Base-by-base conservation (phyloP, 306 rosid genomes). In the Coriaria nepalensis region DNA sequence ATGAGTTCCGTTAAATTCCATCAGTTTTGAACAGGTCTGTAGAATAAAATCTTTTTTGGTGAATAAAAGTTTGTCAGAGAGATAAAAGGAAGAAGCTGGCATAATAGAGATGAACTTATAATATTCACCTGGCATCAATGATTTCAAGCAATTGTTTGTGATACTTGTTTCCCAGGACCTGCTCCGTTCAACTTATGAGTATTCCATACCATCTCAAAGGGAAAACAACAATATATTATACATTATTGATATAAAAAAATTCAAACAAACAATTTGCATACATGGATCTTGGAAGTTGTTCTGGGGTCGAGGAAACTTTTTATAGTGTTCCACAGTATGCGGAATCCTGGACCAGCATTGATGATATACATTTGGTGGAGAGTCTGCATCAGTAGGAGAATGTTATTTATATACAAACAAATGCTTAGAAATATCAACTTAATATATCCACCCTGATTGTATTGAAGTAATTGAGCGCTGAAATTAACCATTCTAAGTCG, bases 131-230 rank as follows among this genome's bases (percentile, higher is more conserved):
- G 72, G 81, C 82, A 73, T 82, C 82, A 6, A 90, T 82, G 59
- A 85, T 59, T 72, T 90, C 98, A 61, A 90, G 93, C 68, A 90
- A 77, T 59, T 79, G 85, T 75, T 73, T 77, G 63, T 81, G 98
- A 70, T 90, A 85, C 70, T 90, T 90, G 79, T 85, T 85, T 63
- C 98, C 98, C 49, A 90, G 92, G 71, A 85, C 95, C 98, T 90
- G 50, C 29, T 20, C 29, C 29, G 3, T 20, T 20, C 29, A 20
- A 20, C 29, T 20, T 20, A 20, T 20, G 13, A 59, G 57, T 49
- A 39, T 56, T 52, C 45, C 53, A 39, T 59, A 47, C 13, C 45
- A 59, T 41, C 56, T 63, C 49, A 35, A 61, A 52, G 33, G 14
- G 47, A 40, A 4, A 33, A 42, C 14, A 20, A 8, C 1, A 43